Base-by-base conservation (phyloP, 345 rosid genomes). In the Orychophragmus violaceus region DNA sequence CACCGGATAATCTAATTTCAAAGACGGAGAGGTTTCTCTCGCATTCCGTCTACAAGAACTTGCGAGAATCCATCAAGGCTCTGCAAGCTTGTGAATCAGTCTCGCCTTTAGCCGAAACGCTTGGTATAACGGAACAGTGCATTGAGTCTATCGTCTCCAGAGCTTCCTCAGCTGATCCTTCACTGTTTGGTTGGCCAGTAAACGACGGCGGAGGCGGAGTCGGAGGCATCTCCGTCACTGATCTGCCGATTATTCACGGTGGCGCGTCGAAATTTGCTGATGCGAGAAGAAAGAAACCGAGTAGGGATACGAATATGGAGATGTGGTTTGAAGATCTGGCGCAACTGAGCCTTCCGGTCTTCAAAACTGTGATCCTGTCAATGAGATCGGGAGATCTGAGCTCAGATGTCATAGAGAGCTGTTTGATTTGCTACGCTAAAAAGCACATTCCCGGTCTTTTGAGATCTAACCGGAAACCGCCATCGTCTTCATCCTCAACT, bases 101-200 rank as follows among this genome's bases (percentile, higher is more conserved):
- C 17, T 52, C 80, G 28, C 24, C 81, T 28, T 60, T 72, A 1
- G 86, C 96, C 0, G 97, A 79, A 54, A 60, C 77, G 29, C 74
- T 94, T 17, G 88, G 80, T 67, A 80, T 94, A 62, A 74, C 82
- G 2, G 83, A 84, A 68, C 78, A 79, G 51, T 88, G 94, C 81
- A 74, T 90, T 4, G 87, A 83, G 30, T 84, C 89, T 4, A 79
- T 90, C 23, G 77, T 83, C 55, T 72, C 81, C 19, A 82, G 84
- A 59, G 89, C 97, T 23, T 82, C 96, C 30, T 64, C 87, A 36
- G 79, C 87, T 3, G 95, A 90, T 63, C 89, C 89, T 0, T 68
- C 90, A 0, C 71, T 90, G 50, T 87, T 90, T 51, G 99, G 99
- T 11, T 90, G 99, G 99, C 99, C 99, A 0, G 95, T 94, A 4